Conservation (phyloP, 2,329 filamentous ascomycete genomes). For the Colletotrichum scovillei region DNA sequence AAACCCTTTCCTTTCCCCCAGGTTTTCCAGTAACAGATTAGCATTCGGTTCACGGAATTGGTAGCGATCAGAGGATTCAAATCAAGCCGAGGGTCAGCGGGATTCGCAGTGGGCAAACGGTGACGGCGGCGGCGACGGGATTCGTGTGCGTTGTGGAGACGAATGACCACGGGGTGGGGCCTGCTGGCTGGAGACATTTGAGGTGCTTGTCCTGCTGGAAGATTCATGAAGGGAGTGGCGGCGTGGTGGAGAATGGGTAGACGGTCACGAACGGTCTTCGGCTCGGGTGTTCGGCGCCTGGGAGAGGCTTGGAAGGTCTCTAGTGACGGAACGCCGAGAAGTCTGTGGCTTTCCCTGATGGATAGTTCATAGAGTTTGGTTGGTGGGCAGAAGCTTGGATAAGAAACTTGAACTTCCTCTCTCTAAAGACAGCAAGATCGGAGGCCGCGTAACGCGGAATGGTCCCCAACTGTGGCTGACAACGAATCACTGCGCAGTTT, state of each 20-base stretch:
- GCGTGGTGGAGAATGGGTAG: background rate
- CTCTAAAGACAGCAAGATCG: background rate
- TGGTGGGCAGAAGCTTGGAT: no score
- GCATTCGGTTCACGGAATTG: background rate
- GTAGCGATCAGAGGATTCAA: background rate
- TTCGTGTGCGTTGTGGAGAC: background rate
- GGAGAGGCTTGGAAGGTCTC: background rate
- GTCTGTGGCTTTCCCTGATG: no score
- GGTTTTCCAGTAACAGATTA: background rate
- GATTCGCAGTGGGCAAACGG: background rate
- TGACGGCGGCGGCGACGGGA: background rate
- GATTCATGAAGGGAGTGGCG: background rate
- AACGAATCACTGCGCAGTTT: background rate
- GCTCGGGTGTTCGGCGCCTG: background rate
- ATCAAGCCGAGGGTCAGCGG: background rate
- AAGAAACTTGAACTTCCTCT: no score
- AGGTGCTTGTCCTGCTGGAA: background rate
- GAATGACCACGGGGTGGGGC: no score
- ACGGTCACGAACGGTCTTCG: background rate
- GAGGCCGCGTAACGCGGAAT: constrained; percentile 29
- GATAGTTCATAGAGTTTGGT: no score
- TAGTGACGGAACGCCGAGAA: background rate
- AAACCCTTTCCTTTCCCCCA: background rate
- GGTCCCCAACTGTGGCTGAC: constrained; percentile 7
- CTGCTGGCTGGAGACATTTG: background rate